phyloP scores from a whole-genome alignment of 805 yeast species.

The Wickerhamiella qilinensis region DNA sequence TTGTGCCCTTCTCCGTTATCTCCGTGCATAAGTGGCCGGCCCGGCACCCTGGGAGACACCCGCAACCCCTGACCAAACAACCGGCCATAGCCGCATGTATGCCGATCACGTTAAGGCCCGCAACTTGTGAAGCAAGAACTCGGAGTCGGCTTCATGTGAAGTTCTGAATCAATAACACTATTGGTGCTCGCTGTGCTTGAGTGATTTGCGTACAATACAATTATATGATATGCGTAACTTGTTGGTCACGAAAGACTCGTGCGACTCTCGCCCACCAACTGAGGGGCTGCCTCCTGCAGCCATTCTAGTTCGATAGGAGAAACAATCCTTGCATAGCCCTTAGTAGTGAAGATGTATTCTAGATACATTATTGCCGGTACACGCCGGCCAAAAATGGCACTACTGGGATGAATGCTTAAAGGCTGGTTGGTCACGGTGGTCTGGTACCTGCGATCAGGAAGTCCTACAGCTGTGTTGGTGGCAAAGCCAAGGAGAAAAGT shows the following conservation, averaged over 20 bases:
- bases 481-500: conserved; percentile 72
- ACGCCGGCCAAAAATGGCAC: conserved; percentile 65
- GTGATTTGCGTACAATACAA: background rate
- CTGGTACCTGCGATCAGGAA: conserved; percentile 86
- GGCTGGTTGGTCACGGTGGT: conserved; percentile 68
- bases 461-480: conserved; percentile 82
- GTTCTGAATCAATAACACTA: too few relatives aligned
- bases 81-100: too few relatives aligned
- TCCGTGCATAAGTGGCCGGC: too few relatives aligned
- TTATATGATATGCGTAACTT: background rate
- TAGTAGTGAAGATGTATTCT: conserved; percentile 83
- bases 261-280: background rate
- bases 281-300: conserved; percentile 26
- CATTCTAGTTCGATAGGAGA: conserved; percentile 66
- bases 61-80: too few relatives aligned
- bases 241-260: background rate
- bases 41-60: too few relatives aligned
- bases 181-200: too few relatives aligned
- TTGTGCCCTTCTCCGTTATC: too few relatives aligned
- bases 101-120: too few relatives aligned
- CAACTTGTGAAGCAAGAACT: too few relatives aligned
- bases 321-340: conserved; percentile 86
- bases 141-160: too few relatives aligned
- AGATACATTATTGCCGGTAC: conserved; percentile 85
- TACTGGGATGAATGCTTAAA: conserved; percentile 80